A percentile compares a stretch with the other conserved stretches of the same genome.
These are phyloP conservation scores for Fusarium veterinarium DNA, from an alignment of 2,329 filamentous ascomycete genomes.

Conservation along the genomic window DNA sequence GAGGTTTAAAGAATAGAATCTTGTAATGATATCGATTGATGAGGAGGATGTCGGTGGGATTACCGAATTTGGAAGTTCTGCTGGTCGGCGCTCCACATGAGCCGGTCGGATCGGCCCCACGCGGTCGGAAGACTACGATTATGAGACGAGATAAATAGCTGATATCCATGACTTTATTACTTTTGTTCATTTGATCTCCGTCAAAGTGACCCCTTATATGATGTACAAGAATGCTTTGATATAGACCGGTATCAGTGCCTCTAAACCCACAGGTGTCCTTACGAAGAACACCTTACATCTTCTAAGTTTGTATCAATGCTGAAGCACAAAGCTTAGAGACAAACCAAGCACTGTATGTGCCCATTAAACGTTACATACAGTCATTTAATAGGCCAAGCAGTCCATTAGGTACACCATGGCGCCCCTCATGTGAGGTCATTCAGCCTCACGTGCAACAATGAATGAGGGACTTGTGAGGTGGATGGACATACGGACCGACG, in stretches of 20 bases:
- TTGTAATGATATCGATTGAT: neutral
- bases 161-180: neutral
- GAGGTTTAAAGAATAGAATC: slow-evolving; percentile 6
- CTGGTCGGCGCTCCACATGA: neutral
- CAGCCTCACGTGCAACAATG: neutral
- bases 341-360: neutral
- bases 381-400: neutral
- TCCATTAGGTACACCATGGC: neutral
- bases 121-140: neutral
- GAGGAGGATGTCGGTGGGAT: neutral
- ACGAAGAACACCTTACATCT: neutral
- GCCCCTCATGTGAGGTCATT: neutral
- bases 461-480: neutral
- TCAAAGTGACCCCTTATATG: fast-evolving
- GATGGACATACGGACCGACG: neutral
- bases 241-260: neutral
- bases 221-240: neutral
- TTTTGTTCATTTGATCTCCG: fast-evolving
- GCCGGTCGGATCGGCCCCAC: neutral
- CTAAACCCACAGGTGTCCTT: neutral
- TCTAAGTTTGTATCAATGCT: neutral
- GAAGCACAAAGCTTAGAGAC: neutral
- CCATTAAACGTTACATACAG: neutral
- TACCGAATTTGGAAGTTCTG: neutral
- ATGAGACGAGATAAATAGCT: slow-evolving; percentile 16